These are phyloP conservation scores for Orbilia javanica DNA, from an alignment of 2,329 filamentous ascomycete genomes.

Conservation along the genomic window DNA sequence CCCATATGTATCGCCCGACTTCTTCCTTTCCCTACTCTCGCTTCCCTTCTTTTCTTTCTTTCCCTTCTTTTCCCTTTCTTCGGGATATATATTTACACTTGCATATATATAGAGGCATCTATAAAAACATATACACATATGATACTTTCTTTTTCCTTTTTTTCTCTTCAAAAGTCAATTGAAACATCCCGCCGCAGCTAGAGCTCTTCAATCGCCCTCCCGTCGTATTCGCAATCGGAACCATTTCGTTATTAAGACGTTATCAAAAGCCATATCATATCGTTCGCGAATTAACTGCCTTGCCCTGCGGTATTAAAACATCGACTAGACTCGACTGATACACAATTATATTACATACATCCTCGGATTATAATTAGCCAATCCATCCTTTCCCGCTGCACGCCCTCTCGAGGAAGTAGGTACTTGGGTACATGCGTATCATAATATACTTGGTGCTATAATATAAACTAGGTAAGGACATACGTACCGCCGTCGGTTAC, in stretches of 20 bases:
- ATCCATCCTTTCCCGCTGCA: not conserved
- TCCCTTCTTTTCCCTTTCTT: not conserved
- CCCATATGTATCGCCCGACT: not conserved
- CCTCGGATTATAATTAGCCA: constrained; percentile 9
- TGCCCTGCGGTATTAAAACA: constrained; percentile 23
- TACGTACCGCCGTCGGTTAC: constrained; percentile 14
- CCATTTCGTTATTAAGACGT: not conserved
- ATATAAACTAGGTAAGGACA: no score
- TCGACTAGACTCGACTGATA: not conserved
- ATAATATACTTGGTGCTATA: no score
- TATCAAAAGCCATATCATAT: not conserved
- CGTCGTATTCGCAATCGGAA: constrained; percentile 6
- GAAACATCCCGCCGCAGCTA: constrained; percentile 6
- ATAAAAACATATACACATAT: no score
- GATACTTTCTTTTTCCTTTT: not conserved
- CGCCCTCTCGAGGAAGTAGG: not conserved
- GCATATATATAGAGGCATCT: no score
- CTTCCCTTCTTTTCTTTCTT: not conserved
- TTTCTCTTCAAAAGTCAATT: not conserved
- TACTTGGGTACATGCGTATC: not conserved
- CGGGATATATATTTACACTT: no score
- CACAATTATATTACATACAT: not conserved
- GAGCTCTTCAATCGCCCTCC: not conserved
- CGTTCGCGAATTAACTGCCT: no score
- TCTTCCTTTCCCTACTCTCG: not conserved